phyloP scores from a whole-genome alignment of 202 grass and related monocot genomes.

The Panicum hallii region DNA sequence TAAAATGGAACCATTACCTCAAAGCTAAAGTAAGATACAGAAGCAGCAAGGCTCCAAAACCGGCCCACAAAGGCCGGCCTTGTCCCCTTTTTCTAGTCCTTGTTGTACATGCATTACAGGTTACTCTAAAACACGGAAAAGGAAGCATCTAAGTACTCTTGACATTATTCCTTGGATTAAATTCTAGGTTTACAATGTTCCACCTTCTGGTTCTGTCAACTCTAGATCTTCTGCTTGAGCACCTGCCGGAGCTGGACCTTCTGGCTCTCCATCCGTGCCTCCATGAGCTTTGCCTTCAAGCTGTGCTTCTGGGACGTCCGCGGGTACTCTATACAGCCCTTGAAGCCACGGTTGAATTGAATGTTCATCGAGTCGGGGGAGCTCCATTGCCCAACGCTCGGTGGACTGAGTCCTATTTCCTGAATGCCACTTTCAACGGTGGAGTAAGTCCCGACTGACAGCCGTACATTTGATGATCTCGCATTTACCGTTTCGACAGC shows the following conservation, averaged over 20 bases:
- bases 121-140: slow-evolving; percentile 53
- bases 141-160: slow-evolving; percentile 37
- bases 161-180: slow-evolving; percentile 57
- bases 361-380: slow-evolving; percentile 74
- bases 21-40: slow-evolving; percentile 49
- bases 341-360: slow-evolving; percentile 71
- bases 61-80: slow-evolving; percentile 47
- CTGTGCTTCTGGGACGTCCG: slow-evolving; percentile 82
- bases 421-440: slow-evolving; percentile 62
- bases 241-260: slow-evolving; percentile 95
- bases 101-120: slow-evolving; percentile 56
- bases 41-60: slow-evolving; percentile 44
- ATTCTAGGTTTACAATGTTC: slow-evolving; percentile 43
- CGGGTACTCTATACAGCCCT: slow-evolving; percentile 92
- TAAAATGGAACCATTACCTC: slow-evolving; percentile 28
- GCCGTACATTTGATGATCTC: slow-evolving; percentile 62
- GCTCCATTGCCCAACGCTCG: slow-evolving; percentile 78
- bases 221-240: slow-evolving; percentile 91
- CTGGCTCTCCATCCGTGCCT: slow-evolving; percentile 91
- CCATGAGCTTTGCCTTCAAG: slow-evolving; percentile 89
- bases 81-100: slow-evolving; percentile 26
- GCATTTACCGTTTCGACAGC: slow-evolving; percentile 58
- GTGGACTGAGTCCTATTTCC: slow-evolving; percentile 69
- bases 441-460: slow-evolving; percentile 67
- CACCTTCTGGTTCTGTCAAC: slow-evolving; percentile 3